Evolutionary conservation across 2,329 filamentous ascomycete genomes (phyloP), one percentile per base, ranked within the genome.

Genomic region (Claviceps citrina): DNA sequence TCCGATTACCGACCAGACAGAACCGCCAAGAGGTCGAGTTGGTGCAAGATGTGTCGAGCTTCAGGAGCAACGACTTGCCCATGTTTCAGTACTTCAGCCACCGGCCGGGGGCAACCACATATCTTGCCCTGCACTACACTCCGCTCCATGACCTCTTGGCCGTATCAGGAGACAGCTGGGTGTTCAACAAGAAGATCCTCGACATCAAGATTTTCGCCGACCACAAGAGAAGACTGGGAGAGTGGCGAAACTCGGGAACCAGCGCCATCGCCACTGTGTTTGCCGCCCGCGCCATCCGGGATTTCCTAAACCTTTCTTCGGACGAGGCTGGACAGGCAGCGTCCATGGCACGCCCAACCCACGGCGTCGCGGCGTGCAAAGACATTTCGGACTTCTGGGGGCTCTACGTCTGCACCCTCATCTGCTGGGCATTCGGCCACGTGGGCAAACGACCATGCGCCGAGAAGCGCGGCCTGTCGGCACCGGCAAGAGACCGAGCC

Each of bases 401-500:
- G 25, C 49, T 75, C 36, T 76, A 76, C 48, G 66, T 70, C 7
- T 74, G 70, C 45, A 60, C 69, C 7, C 60, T 78, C 37, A 69
- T 77, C 46, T 74, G 68, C 57, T 78, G 73, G 73, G 70, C 71
- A 1, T 71, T 68, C 46, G 63, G 65, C 2, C 59, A 69, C 42
- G 43, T 45, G 7, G 47, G 47, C 28, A 52, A 46, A 43, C 43
- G 46, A 36, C 44, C 42, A 36, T 47, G 40, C 13, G 44, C 37
- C 31, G 46, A 33, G 20, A 47, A 45, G 31, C 36, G 44, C n/a
- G n/a, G n/a, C 32, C 48, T 46, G 44, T 52, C 48, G 38, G 41
- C 26, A 27, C 52, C 46, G 41, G 49, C 49, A n/a, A n/a, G n/a
- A n/a, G n/a, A n/a, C 36, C 51, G 54, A 16, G 55, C 58, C 19